Evolutionary conservation across 2,329 filamentous ascomycete species (phyloP).

Genomic region (Alternaria dauci): DNA sequence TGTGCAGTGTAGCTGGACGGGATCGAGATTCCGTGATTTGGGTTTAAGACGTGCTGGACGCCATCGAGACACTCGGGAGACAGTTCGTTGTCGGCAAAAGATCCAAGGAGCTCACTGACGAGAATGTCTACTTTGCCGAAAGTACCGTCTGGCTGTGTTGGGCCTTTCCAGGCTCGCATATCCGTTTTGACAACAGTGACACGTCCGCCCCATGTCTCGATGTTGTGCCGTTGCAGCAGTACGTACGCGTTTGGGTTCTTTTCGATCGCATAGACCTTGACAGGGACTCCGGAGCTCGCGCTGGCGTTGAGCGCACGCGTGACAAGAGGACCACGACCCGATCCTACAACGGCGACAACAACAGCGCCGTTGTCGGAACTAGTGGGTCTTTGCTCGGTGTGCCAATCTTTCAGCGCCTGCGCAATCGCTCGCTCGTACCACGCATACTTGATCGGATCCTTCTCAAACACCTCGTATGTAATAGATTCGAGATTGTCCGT

Average conservation of each 20-base stretch:
- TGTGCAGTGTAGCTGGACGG: constrained; percentile 93
- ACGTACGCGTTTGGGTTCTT: constrained; percentile 99
- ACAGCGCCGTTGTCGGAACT: constrained; percentile 75
- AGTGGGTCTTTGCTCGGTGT: constrained; percentile 73
- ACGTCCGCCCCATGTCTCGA: constrained; percentile 75
- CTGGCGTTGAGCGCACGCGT: constrained; percentile 86
- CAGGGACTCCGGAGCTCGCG: constrained; percentile 74
- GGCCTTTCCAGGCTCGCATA: constrained; percentile 96
- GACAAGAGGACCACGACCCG: constrained; percentile 90
- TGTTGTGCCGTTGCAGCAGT: constrained; percentile 86
- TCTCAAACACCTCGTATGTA: constrained; percentile 98
- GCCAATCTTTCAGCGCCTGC: constrained; percentile 83
- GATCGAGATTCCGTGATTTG: constrained; percentile 87
- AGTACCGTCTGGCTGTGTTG: constrained; percentile 62
- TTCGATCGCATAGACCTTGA: constrained; percentile 91
- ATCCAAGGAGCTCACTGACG: constrained; percentile 91
- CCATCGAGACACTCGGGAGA: constrained; percentile 97
- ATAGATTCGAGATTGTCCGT: constrained; percentile 97
- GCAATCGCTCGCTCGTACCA: constrained; percentile 90
- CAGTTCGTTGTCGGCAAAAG: constrained; percentile 96
- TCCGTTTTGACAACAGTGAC: constrained; percentile 94
- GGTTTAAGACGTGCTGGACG: constrained; percentile 86
- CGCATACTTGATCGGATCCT: constrained; percentile 96
- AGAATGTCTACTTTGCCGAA: constrained; percentile 85
- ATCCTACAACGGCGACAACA: constrained; percentile 90